These are phyloP conservation scores for Penicillium olsonii DNA, from an alignment of 2,329 filamentous ascomycete genomes.

Conservation along the genomic window DNA sequence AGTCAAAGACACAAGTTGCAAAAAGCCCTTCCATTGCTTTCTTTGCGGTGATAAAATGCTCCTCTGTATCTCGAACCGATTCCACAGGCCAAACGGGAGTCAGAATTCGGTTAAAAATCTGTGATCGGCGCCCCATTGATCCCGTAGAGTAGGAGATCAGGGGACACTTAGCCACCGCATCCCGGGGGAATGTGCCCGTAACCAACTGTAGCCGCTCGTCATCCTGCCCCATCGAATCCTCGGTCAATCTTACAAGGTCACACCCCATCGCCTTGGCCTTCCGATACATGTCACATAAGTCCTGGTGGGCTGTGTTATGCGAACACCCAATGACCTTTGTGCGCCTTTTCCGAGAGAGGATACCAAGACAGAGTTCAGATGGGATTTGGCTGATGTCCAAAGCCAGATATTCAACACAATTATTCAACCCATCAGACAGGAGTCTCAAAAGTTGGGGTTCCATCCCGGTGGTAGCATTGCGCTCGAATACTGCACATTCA, in stretches of 20 bases:
- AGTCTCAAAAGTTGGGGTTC: too few species aligned
- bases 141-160: slow-evolving; percentile 2
- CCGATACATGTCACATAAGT: slow-evolving; percentile 1
- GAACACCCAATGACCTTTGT: not conserved
- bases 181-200: too few species aligned
- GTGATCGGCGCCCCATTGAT: not conserved
- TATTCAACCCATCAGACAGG: not conserved
- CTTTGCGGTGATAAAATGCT: not conserved
- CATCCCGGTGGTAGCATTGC: too few species aligned
- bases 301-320: not conserved
- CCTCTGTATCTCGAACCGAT: not conserved
- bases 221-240: not conserved
- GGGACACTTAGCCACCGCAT: too few species aligned
- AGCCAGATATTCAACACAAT: not conserved
- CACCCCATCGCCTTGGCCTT: not conserved
- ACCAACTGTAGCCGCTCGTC: too few species aligned
- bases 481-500: too few species aligned
- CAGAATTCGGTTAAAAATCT: slow-evolving; percentile 3
- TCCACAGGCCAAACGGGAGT: not conserved
- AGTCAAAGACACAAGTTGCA: slow-evolving; percentile 1
- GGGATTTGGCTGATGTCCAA: not conserved
- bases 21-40: slow-evolving; percentile 4
- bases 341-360: not conserved
- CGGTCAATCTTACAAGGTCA: slow-evolving; percentile 1
- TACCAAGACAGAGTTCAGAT: not conserved